Percentiles rank a stretch among this genome's conserved stretches.
These are phyloP conservation scores for Filosporella fistucella DNA, from an alignment of 495 filamentous ascomycete genomes.

Conservation along the genomic window DNA sequence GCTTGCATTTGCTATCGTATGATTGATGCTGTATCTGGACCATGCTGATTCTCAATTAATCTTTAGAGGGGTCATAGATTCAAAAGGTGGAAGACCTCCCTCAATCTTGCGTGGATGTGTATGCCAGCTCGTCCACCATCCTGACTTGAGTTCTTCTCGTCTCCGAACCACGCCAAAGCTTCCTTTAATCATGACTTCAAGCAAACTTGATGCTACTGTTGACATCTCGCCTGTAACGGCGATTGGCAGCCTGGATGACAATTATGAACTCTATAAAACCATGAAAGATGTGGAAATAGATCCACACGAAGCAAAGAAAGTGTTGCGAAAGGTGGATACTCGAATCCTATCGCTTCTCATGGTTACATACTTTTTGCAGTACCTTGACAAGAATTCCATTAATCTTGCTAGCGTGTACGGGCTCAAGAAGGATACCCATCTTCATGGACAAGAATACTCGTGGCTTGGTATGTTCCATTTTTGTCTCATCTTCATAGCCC, in stretches of 20 bases:
- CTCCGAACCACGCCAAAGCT: no score
- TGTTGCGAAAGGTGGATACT: conserved; percentile 51
- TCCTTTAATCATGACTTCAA: no score
- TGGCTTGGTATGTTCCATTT: conserved; percentile 33
- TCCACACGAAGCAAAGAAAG: conserved; percentile 36
- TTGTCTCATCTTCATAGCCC: no score
- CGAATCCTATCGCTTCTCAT: conserved; percentile 51
- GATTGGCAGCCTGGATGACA: conserved; percentile 37
- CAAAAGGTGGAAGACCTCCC: no score
- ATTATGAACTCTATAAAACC: conserved; percentile 39
- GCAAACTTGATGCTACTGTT: no score
- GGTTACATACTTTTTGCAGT: conserved; percentile 51
- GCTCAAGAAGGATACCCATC: conserved; percentile 42
- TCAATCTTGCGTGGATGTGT: no score
- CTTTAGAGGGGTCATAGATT: no score
- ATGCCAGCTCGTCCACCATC: no score
- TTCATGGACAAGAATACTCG: conserved; percentile 52
- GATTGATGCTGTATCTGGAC: no score
- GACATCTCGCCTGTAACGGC: conserved; percentile 18
- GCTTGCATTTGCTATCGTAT: no score
- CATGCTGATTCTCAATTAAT: no score
- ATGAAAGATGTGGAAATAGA: conserved; percentile 24
- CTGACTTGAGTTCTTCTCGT: no score
- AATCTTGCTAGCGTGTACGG: conserved; percentile 56
- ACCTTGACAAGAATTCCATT: conserved; percentile 56